A percentile compares a stretch with the other conserved stretches of the same genome.
phyloP scores from a whole-genome alignment of 768 basidiomycete species.

The Galerina marginata region DNA sequence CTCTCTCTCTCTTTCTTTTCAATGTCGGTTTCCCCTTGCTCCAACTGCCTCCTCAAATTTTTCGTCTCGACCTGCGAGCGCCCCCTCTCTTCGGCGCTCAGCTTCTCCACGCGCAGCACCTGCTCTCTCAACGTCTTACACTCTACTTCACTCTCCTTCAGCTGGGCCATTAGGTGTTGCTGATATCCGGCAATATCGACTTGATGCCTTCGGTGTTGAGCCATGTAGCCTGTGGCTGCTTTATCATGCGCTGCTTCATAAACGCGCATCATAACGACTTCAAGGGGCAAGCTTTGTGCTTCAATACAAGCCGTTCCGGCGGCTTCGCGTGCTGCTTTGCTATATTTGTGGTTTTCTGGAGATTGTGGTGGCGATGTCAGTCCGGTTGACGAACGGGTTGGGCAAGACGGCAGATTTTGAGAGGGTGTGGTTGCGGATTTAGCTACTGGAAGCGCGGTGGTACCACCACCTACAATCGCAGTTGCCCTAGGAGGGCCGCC shows the following conservation, averaged over 20 bases:
- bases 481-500: no score
- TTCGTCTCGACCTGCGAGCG: conserved; percentile 1
- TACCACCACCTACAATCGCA: no score
- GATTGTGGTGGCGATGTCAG: not conserved
- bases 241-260: not conserved
- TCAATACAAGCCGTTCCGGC: not conserved
- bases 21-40: not conserved
- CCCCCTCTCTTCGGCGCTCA: conserved; percentile 1
- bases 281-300: not conserved
- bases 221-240: not conserved
- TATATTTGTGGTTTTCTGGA: not conserved
- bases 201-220: not conserved
- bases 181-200: not conserved
- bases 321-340: not conserved
- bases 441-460: no score
- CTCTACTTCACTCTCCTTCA: not conserved
- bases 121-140: not conserved
- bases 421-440: no score
- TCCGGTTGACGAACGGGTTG: no score
- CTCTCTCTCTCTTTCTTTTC: not conserved
- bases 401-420: no score
- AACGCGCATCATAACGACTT: not conserved
- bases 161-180: not conserved
- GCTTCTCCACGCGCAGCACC: not conserved
- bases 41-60: not conserved